Base-by-base conservation (phyloP, 441 rosid genomes). In the Flueggea neowawraea region DNA sequence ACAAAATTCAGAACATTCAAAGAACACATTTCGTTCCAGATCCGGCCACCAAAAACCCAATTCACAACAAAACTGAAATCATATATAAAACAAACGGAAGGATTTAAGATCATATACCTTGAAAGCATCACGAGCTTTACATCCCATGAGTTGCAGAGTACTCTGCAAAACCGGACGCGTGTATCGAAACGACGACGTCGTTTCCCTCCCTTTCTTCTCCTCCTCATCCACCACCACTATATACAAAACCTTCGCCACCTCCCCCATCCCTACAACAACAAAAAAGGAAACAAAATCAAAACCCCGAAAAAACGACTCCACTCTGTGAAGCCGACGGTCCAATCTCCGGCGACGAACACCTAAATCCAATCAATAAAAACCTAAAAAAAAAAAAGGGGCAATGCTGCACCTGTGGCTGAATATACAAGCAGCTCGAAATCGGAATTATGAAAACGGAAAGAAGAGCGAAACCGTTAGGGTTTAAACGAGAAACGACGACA, bases 101-200 rank as follows among this genome's bases (percentile, higher is more conserved):
- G 2, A 22, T 22, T 22, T 22, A 22, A 22, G 28, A 22, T 22
- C 28, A 22, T 22, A 22, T 43, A 94, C 98, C 97, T 90, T 94
- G 76, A 94, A 94, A 58, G 97, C 98, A 68, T 94, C 97, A 31
- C 97, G 93, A 14, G 98, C 82, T 73, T 94, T 94, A 75, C 98
- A 94, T 33, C 98, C 98, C 95, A 94, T 94, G 69, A 94, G 90
- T 72, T 91, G 97, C 61, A 94, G 93, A 77, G 97, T 85, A 44
- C 93, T 85, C 75, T 94, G 98, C 75, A 94, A 75, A 79, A 89
- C 93, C 55, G 96, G 75, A 64, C 97, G 95, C 67, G 97, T 86
- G 60, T 89, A 94, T 13, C 96, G 80, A 60, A 89, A 94, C 63
- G 99, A 84, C 68, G 50, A 47, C 50, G 50, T 74, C 85, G 69